Base-by-base conservation (phyloP, 306 rosid species). In the Prunus mira region DNA sequence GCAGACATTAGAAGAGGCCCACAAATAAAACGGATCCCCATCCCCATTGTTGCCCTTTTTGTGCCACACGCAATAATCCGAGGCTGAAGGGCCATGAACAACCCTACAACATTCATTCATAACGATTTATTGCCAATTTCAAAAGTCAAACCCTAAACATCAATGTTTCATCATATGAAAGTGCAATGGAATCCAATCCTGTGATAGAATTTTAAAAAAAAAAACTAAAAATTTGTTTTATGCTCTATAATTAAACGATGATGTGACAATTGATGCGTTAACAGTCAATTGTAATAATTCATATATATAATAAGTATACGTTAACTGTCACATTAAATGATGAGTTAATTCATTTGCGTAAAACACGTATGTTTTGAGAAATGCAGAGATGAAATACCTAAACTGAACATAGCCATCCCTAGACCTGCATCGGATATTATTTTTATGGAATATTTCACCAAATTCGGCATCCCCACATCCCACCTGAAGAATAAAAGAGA, bases 381-480 rank as follows among this genome's bases (percentile, higher is more conserved):
- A 8, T 28, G 67, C 3, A 5, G 15, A 6, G 20, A 62, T 62
- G 38, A 62, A 28, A 25, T 78, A 76, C 84, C 87, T 64, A 84
- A 77, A 41, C 85, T 84, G 78, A 84, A 84, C 87, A 84, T 81
- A n/a, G 85, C 85, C 87, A 84, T 84, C 30, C 87, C 87, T 15
- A 84, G 84, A 41, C 87, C 87, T 12, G 87, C 87, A 58, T 84
- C 87, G 15, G 87, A 77, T 25, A 84, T 73, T 30, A 81, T 78
- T 51, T 84, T 73, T 69, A 84, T 81, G 5, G 87, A 81, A 62
- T 78, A 69, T 70, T 84, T 81, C 15, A 84, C 80, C 85, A 84
- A 57, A 81, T 80, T 84, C 46, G 87, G 87, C 87, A 84, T 84
- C 38, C 80, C 85, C 46, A 84, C 60, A 61, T 84, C 75, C 87